phyloP scores from a whole-genome alignment of 345 rosid species.

The Reutealis trisperma region DNA sequence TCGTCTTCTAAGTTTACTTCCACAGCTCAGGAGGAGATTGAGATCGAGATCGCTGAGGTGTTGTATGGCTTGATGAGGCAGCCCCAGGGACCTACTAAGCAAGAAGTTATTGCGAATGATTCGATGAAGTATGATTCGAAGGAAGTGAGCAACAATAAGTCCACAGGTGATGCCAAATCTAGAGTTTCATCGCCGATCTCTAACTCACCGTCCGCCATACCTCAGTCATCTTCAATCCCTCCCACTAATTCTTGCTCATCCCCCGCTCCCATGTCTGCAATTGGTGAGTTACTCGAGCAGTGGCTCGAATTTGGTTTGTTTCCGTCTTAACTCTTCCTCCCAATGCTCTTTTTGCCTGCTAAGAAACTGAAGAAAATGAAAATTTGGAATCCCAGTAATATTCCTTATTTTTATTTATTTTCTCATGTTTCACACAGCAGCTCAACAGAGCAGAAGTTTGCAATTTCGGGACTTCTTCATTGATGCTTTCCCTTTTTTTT shows the following conservation, averaged over 20 bases:
- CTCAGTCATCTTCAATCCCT: slow-evolving; percentile 56
- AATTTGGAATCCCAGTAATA: slow-evolving; percentile 1
- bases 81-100: slow-evolving; percentile 68
- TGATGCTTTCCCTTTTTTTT: slow-evolving; percentile 1
- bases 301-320: not conserved
- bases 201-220: slow-evolving; percentile 45
- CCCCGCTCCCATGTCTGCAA: slow-evolving; percentile 51
- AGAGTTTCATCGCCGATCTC: slow-evolving; percentile 91
- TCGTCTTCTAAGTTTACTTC: slow-evolving; percentile 61
- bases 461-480: not conserved
- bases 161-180: slow-evolving; percentile 64
- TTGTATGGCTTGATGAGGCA: slow-evolving; percentile 89
- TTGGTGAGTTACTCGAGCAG: slow-evolving; percentile 46
- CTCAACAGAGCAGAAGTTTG: slow-evolving; percentile 2
- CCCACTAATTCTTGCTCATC: slow-evolving; percentile 63
- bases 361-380: not conserved
- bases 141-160: slow-evolving; percentile 38
- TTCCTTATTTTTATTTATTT: not conserved
- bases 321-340: not conserved
- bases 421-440: slow-evolving; percentile 1
- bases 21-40: slow-evolving; percentile 91
- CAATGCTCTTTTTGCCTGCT: slow-evolving; percentile 12
- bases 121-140: slow-evolving; percentile 39
- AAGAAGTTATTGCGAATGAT: slow-evolving; percentile 51
- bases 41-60: slow-evolving; percentile 98